These are phyloP conservation scores for Typha latifolia DNA, from an alignment of 176 grass and related monocot genomes.

Conservation along the genomic window DNA sequence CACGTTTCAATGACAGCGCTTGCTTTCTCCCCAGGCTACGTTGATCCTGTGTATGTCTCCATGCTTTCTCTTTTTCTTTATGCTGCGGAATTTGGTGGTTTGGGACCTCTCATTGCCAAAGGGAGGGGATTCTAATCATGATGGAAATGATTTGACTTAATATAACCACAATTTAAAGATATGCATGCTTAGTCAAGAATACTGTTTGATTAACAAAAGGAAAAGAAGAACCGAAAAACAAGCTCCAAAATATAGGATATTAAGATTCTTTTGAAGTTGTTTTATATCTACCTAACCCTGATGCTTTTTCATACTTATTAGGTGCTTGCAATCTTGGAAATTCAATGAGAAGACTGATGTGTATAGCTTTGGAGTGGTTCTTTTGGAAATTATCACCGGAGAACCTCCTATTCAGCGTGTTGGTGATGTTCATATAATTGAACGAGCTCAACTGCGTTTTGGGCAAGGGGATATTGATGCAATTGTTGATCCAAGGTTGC, in stretches of 20 bases:
- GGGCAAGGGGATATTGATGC: too few species aligned
- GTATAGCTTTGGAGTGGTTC: too few species aligned
- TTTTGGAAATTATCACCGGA: too few species aligned
- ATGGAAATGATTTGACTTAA: not conserved
- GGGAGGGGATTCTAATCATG: not conserved
- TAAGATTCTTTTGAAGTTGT: too few species aligned
- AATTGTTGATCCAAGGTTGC: too few species aligned
- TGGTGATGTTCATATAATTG: too few species aligned
- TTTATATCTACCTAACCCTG: not conserved
- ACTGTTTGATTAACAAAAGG: too few species aligned
- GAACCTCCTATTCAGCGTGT: too few species aligned
- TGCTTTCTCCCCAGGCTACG: slow-evolving; percentile 22
- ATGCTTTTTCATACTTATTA: not conserved
- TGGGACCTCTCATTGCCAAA: not conserved
- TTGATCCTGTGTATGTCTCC: slow-evolving; percentile 25
- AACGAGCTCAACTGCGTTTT: too few species aligned
- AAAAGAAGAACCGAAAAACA: too few species aligned
- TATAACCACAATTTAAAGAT: not conserved
- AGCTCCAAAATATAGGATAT: too few species aligned
- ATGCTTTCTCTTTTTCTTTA: not conserved
- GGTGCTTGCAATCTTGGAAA: not conserved
- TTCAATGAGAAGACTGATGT: slow-evolving; percentile 30
- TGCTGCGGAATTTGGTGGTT: not conserved
- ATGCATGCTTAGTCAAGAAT: too few species aligned
- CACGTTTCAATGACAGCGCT: slow-evolving; percentile 1